These are phyloP conservation scores for Teratosphaeria nubilosa DNA, from an alignment of 2,329 filamentous ascomycete species.

Conservation along the genomic window DNA sequence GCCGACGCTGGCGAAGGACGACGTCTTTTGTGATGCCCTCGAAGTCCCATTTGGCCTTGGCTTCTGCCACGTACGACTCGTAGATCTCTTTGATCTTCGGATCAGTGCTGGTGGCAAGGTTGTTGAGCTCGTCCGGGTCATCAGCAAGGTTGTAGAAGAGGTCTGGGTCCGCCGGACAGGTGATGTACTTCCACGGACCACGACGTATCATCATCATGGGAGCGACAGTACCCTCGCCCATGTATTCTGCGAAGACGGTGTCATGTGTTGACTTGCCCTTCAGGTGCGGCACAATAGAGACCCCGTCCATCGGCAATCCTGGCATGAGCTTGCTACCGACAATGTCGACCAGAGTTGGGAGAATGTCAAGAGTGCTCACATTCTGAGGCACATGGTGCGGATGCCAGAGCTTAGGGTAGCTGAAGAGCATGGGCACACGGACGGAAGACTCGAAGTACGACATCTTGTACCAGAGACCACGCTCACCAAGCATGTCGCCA, in stretches of 20 bases:
- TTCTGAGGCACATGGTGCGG: constrained; percentile 71
- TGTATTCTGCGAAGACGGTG: constrained; percentile 91
- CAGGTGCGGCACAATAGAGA: constrained; percentile 71
- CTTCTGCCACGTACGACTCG: constrained; percentile 62
- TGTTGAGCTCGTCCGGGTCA: constrained; percentile 69
- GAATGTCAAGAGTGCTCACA: constrained; percentile 81
- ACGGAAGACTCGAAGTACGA: constrained; percentile 88
- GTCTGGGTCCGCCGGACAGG: constrained; percentile 70
- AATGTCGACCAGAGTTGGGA: constrained; percentile 79
- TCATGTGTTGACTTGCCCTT: constrained; percentile 59
- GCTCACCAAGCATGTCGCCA: constrained; percentile 91
- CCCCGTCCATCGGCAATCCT: constrained; percentile 74
- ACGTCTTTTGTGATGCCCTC: constrained; percentile 65
- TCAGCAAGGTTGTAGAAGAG: constrained; percentile 71
- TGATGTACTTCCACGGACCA: constrained; percentile 83
- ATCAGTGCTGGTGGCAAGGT: constrained; percentile 46
- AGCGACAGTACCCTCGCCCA: constrained; percentile 79
- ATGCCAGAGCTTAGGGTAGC: constrained; percentile 64
- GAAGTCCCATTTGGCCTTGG: constrained; percentile 69
- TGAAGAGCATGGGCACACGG: constrained; percentile 76
- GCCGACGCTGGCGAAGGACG: constrained; percentile 65
- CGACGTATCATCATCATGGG: constrained; percentile 92
- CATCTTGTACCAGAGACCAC: constrained; percentile 96
- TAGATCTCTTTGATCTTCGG: constrained; percentile 31
- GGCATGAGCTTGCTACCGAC: constrained; percentile 60